Evolutionary conservation across 805 yeast species (phyloP), one percentile per base, ranked within the genome.

Genomic region (Wickerhamiella dianesei): DNA sequence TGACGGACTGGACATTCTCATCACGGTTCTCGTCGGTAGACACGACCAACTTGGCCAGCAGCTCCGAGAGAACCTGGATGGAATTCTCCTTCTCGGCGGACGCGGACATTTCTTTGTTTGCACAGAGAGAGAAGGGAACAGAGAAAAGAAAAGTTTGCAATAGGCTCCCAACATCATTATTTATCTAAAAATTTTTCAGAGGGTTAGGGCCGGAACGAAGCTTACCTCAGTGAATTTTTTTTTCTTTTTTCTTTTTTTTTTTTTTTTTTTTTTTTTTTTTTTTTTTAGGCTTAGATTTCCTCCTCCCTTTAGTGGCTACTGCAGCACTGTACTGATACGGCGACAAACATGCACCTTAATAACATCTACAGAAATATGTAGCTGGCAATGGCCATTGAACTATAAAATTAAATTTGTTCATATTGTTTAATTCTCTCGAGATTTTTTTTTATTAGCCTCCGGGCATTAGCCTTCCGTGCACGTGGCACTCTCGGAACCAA

Each of bases 31-130:
- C 96, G 41, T 61, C 61, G 59, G 82, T 65, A 62, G 97, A 95
- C 67, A 92, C 85, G 65, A 89, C 71, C 65, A 92, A 78, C 76
- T 86, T 86, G 72, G 81, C 75, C 74, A 92, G 85, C 67, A 92
- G 82, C 75, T 92, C 95, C 67, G 81, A 75, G 69, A 89, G 82
- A 70, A 88, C 95, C 72, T 87, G 54, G 53, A 65, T 59, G 49
- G 70, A 60, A 51, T 59, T 58, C 50, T 58, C 56, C 51, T 55
- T 59, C 56, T 60, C 66, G 32, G 32, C 32, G 32, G 32, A 25
- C 32, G 32, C 32, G 32, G 32, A 25, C 32, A 25, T 25, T 25
- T 25, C 32, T 25, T 25, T 25, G 32, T 25, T 25, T 25, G 32
- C 32, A 25, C 32, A 25, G 32, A 25, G 32, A 25, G 9, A 25